Conservation (phyloP, 169 alveolate species). For the Haemoproteus tartakovskyi region DNA sequence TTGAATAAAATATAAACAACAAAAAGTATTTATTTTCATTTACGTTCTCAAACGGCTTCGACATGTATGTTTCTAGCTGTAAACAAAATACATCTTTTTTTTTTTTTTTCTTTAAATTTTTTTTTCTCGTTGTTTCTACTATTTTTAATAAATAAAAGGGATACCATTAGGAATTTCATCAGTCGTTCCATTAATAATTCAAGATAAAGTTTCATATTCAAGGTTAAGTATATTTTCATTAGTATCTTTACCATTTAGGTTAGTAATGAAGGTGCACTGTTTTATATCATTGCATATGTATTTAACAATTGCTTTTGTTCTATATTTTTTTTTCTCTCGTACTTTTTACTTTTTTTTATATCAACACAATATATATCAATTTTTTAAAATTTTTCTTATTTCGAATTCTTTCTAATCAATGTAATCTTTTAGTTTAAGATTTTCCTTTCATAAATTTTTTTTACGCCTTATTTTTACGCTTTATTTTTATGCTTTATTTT, state of each 20-base stretch:
- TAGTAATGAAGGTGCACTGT: background rate
- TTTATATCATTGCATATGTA: background rate
- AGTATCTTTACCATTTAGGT: conserved; percentile 78
- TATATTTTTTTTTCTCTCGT: background rate
- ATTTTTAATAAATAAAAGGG: conserved; percentile 80
- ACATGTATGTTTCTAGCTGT: too few relatives aligned
- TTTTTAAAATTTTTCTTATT: too few relatives aligned
- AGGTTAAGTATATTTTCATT: conserved; percentile 76
- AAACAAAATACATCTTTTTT: conserved; percentile 1
- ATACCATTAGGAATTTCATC: conserved; percentile 84
- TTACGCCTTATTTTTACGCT: conserved; percentile 31
- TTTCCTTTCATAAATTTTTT: background rate
- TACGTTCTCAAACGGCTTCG: too few relatives aligned
- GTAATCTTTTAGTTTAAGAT: background rate
- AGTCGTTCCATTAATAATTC: conserved; percentile 80
- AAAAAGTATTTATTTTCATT: too few relatives aligned
- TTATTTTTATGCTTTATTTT: too few relatives aligned
- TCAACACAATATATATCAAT: too few relatives aligned
- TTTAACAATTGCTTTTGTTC: background rate
- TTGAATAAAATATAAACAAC: too few relatives aligned
- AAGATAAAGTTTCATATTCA: conserved; percentile 80
- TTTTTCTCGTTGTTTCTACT: background rate
- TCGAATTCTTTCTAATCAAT: too few relatives aligned
- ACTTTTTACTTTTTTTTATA: too few relatives aligned
- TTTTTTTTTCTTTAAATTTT: background rate